Evolutionary conservation across 2,329 filamentous ascomycete genomes (phyloP).

Genomic region (Venturia carpophila): DNA sequence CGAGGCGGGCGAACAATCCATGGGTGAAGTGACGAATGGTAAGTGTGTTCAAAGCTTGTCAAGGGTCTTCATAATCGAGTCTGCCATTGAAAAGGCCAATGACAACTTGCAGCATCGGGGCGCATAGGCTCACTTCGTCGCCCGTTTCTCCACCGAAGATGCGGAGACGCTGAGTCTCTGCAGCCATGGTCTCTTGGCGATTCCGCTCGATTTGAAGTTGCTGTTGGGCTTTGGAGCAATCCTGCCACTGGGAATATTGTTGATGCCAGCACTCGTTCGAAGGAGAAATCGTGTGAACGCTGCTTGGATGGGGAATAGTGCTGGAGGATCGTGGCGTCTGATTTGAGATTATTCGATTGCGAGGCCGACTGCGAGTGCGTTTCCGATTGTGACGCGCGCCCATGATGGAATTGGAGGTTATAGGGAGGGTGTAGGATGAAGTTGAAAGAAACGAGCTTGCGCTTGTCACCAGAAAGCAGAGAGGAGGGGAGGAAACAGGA

Average conservation of each 20-base stretch:
- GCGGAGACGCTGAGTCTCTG: slow-evolving; percentile 24
- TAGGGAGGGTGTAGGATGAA: background rate
- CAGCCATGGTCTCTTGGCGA: slow-evolving; percentile 15
- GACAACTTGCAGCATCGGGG: slow-evolving; percentile 41
- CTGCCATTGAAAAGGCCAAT: slow-evolving; percentile 38
- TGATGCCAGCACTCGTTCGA: slow-evolving; percentile 30
- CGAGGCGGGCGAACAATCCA: background rate
- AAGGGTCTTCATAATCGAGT: slow-evolving; percentile 39
- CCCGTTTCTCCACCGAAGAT: slow-evolving; percentile 38
- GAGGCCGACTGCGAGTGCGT: slow-evolving; percentile 36
- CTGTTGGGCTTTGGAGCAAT: slow-evolving; percentile 26
- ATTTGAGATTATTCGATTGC: slow-evolving; percentile 30
- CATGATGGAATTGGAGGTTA: slow-evolving; percentile 25
- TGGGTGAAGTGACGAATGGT: background rate
- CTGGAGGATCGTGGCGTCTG: slow-evolving; percentile 21
- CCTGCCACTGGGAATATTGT: slow-evolving; percentile 32
- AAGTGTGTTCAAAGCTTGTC: slow-evolving; percentile 13
- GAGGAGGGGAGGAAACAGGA: background rate
- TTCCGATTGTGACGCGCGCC: slow-evolving; percentile 39
- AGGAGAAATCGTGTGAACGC: slow-evolving; percentile 27
- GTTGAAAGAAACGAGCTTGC: background rate
- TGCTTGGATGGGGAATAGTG: slow-evolving; percentile 24
- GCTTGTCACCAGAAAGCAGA: background rate
- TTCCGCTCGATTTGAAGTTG: slow-evolving; percentile 13
- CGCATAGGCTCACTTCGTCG: slow-evolving; percentile 36